These are phyloP conservation scores for Nelumbo lutea DNA, from an alignment of 164 flowering plant genomes.

Conservation along the genomic window DNA sequence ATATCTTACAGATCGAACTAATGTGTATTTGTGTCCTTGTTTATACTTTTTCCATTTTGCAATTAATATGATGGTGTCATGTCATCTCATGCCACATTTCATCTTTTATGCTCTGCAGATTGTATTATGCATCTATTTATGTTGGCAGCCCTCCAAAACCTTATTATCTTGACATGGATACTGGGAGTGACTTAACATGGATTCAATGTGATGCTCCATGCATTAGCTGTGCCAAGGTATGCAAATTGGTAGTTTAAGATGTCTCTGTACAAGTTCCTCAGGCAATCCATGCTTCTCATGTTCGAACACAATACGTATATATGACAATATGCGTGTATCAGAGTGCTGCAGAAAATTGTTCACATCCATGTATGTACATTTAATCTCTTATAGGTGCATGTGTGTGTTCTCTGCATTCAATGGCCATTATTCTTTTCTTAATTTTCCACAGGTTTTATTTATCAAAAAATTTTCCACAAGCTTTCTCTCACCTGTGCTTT, in stretches of 20 bases:
- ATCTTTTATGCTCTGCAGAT: conserved; percentile 30
- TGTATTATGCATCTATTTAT: conserved; percentile 50
- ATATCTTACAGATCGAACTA: too few species aligned
- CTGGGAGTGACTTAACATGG: conserved; percentile 93
- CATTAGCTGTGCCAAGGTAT: conserved; percentile 43
- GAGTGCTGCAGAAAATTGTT: not conserved
- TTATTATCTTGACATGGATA: conserved; percentile 74
- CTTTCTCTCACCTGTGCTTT: too few species aligned
- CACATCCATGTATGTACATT: not conserved
- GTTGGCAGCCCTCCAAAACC: conserved; percentile 70
- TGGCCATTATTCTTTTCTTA: not conserved
- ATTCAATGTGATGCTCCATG: conserved; percentile 93
- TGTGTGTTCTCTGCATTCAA: not conserved
- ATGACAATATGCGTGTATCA: not conserved
- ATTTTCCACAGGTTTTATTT: not conserved
- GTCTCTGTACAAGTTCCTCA: not conserved
- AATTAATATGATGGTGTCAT: too few species aligned
- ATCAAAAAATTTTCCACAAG: not conserved
- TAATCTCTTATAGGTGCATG: not conserved
- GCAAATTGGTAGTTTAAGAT: conserved; percentile 6
- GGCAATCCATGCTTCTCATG: not conserved
- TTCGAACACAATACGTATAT: too few species aligned
- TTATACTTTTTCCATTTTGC: too few species aligned
- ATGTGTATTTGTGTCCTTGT: too few species aligned
- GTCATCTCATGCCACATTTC: not conserved